Percentiles rank a stretch among this genome's conserved stretches.
Conservation (phyloP, 2,329 filamentous ascomycete genomes). For the Pleomassaria siparia region DNA sequence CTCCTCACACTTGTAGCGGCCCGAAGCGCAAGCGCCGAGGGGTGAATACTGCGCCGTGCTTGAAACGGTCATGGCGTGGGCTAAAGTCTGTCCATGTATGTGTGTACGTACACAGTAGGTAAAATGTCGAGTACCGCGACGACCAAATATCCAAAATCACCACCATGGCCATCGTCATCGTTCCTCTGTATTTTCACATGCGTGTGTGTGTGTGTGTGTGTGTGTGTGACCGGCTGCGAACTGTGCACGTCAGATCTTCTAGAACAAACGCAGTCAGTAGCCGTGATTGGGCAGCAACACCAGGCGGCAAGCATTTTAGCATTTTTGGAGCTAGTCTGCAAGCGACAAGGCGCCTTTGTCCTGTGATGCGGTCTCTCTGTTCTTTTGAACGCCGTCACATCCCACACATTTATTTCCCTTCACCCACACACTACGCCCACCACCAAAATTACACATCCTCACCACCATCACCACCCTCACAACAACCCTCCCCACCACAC, state of each 20-base stretch:
- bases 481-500: background rate
- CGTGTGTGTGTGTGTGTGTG: background rate
- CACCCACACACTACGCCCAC: conserved; percentile 8
- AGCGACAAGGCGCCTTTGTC: conserved; percentile 23
- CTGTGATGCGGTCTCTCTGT: conserved; percentile 22
- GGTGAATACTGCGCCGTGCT: background rate
- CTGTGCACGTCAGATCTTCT: conserved; percentile 3
- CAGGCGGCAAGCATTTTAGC: conserved; percentile 17
- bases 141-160: too few relatives aligned
- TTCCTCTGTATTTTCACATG: background rate
- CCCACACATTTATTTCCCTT: too few relatives aligned
- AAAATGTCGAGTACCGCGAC: too few relatives aligned
- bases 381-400: conserved; percentile 10
- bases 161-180: background rate
- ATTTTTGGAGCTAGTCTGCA: conserved; percentile 23
- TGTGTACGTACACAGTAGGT: too few relatives aligned
- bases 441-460: conserved; percentile 5
- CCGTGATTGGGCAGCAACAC: conserved; percentile 35
- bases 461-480: background rate
- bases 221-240: background rate
- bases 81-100: too few relatives aligned
- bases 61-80: conserved; percentile 2
- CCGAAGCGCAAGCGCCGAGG: background rate
- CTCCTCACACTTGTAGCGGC: background rate
- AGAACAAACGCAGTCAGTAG: background rate